Base-by-base conservation (phyloP, 225 moss, liverwort and hornwort species). In the Pseudisothecium myosuroides region DNA sequence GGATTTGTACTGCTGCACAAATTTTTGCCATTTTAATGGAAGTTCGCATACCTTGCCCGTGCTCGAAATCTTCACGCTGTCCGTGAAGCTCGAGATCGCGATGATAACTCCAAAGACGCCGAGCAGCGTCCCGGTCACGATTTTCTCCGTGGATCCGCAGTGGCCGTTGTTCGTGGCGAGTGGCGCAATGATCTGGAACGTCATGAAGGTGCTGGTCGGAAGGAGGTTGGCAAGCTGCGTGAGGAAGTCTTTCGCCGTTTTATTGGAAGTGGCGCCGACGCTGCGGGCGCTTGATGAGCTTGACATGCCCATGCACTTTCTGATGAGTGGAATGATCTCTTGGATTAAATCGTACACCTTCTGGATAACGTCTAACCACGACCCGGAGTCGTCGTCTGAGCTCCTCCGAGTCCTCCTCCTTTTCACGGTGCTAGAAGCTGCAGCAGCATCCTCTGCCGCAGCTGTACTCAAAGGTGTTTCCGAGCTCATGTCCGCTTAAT, bases 131-230 rank as follows among this genome's bases (percentile, higher is more conserved):
- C 89, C 92, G 19, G 96, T 92, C 45, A 96, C 86, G 31, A 93
- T 84, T 87, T 90, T 93, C 85, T 97, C 96, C 66, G 92, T 87
- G 17, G 21, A 32, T 58, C 90, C 92, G 84, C 96, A 97, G 17
- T 88, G 32, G 24, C 95, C 97, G 74, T 91, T 93, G 86, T 97
- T 95, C 45, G 96, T 97, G 89, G 96, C 92, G 28, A 96, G 95
- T 20, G 97, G 97, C 8, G 96, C 97, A 34, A 97, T 80, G 26
- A 96, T 36, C 49, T 96, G 93, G 49, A 95, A 95, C 6, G 92
- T 82, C 88, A 96, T 90, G 82, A 88, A 96, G 20, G 94, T 96
- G 87, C 96, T 90, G 5, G 97, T 96, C 19, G 96, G 96, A 21
- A 97, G 95, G 34, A 97, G 52, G 58, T 94, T 97, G 76, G 95